A percentile compares a stretch with the other conserved stretches of the same genome.
phyloP scores from a whole-genome alignment of 495 filamentous ascomycete species.

The Parmelia sp. region DNA sequence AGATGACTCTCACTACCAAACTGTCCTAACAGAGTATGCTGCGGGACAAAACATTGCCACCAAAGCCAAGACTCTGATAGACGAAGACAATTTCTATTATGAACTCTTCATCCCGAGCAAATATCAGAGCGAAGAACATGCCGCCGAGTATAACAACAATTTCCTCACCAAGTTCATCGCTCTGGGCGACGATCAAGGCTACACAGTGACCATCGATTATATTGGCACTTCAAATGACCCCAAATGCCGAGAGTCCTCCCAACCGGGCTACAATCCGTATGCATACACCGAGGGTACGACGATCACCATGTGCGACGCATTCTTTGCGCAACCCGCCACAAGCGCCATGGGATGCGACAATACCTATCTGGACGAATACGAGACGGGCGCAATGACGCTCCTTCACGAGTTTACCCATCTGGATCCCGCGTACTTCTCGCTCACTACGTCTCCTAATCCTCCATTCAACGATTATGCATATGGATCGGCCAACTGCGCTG shows the following conservation, averaged over 20 bases:
- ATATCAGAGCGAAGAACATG: background rate
- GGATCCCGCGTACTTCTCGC: background rate
- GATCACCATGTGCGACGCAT: background rate
- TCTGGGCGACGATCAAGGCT: background rate
- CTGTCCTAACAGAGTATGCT: background rate
- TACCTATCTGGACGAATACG: slow-evolving; percentile 1
- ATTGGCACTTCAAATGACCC: background rate
- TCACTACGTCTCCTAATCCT: background rate
- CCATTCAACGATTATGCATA: background rate
- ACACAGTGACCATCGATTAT: background rate
- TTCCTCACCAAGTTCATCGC: slow-evolving; percentile 2
- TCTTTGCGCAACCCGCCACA: background rate
- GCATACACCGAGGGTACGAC: background rate
- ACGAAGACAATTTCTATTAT: background rate
- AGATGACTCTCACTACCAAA: background rate
- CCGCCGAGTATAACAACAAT: background rate
- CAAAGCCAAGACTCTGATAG: background rate
- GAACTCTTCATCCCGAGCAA: background rate
- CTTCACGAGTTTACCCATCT: background rate
- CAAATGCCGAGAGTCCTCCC: background rate
- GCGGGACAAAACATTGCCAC: background rate
- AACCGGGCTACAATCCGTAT: background rate
- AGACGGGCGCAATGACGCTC: slow-evolving; percentile 1
- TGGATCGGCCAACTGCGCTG: background rate
- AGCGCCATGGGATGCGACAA: background rate